A percentile compares a stretch with the other conserved stretches of the same genome.
Conservation (phyloP, 176 grass and related monocot species). For the Oryza brachyantha region DNA sequence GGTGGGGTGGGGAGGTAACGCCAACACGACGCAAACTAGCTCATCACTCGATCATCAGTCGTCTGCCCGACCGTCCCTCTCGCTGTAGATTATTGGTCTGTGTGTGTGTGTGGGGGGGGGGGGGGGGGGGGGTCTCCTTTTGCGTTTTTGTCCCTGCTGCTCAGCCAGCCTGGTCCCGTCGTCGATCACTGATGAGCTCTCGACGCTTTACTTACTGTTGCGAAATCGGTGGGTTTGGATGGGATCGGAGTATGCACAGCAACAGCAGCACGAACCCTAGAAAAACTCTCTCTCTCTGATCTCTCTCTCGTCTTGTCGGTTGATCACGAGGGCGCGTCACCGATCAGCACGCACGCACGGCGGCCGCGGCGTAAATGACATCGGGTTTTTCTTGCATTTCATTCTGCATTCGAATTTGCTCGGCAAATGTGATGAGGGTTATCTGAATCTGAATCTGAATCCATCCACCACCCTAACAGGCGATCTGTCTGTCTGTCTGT, state of each 20-base stretch:
- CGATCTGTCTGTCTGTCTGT: neutral
- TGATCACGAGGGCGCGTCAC: slow-evolving; percentile 26
- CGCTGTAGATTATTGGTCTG: slow-evolving; percentile 35
- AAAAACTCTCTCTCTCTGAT: neutral
- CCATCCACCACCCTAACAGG: neutral
- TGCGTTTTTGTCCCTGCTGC: too few species aligned
- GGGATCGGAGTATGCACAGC: neutral
- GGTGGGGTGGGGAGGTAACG: neutral
- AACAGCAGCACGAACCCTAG: neutral
- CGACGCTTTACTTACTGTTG: neutral
- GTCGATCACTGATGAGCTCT: neutral
- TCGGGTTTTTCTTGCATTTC: neutral
- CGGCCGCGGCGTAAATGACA: slow-evolving; percentile 11
- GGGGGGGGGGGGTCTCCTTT: too few species aligned
- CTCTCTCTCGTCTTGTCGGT: neutral
- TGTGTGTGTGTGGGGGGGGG: too few species aligned
- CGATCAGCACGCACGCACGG: neutral
- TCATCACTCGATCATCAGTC: neutral
- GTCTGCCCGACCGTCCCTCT: slow-evolving; percentile 23
- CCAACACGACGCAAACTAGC: neutral
- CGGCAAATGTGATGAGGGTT: neutral
- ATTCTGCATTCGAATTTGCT: neutral
- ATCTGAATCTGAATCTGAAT: neutral
- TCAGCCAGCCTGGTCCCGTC: slow-evolving; percentile 26
- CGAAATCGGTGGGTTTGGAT: neutral